Conservation (phyloP, 345 rosid genomes). For the Trapa bicornis region DNA sequence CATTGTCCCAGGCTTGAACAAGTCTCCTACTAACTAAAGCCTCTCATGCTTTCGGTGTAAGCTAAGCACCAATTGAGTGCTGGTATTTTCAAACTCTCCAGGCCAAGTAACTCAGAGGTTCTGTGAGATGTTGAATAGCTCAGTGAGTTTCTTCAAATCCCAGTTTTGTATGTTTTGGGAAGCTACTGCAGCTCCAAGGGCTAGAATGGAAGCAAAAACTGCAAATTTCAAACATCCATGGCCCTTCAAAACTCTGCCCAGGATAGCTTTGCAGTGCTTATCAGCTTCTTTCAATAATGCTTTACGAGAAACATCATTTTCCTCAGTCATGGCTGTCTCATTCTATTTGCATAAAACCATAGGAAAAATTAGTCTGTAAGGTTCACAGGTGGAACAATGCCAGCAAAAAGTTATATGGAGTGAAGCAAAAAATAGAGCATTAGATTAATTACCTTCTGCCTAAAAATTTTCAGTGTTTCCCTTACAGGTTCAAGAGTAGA, state of each 20-base stretch:
- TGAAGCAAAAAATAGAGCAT: neutral
- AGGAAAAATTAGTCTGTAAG: neutral
- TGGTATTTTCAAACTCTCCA: neutral
- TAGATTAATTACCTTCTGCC: constrained; percentile 32
- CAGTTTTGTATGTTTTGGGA: constrained; percentile 19
- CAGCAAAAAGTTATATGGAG: neutral
- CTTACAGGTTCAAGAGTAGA: constrained; percentile 22
- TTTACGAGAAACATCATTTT: constrained; percentile 8
- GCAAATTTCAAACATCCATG: constrained; percentile 30
- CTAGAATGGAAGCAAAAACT: constrained; percentile 21
- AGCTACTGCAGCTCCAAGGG: constrained; percentile 22
- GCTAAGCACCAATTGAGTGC: neutral
- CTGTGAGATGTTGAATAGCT: constrained; percentile 12
- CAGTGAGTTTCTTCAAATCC: constrained; percentile 27
- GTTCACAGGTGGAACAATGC: neutral
- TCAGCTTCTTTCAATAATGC: constrained; percentile 32
- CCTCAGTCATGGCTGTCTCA: constrained; percentile 20
- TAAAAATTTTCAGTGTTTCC: constrained; percentile 33
- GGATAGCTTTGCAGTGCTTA: constrained; percentile 34
- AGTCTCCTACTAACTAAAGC: neutral
- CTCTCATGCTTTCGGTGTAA: neutral
- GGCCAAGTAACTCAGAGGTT: neutral
- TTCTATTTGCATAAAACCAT: constrained; percentile 21
- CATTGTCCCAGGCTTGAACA: neutral
- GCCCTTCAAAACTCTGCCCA: constrained; percentile 21